A percentile compares a stretch with the other conserved stretches of the same genome.
Evolutionary conservation across 2,329 filamentous ascomycete genomes (phyloP).

Genomic region (Chrysoporthe cubensis): DNA sequence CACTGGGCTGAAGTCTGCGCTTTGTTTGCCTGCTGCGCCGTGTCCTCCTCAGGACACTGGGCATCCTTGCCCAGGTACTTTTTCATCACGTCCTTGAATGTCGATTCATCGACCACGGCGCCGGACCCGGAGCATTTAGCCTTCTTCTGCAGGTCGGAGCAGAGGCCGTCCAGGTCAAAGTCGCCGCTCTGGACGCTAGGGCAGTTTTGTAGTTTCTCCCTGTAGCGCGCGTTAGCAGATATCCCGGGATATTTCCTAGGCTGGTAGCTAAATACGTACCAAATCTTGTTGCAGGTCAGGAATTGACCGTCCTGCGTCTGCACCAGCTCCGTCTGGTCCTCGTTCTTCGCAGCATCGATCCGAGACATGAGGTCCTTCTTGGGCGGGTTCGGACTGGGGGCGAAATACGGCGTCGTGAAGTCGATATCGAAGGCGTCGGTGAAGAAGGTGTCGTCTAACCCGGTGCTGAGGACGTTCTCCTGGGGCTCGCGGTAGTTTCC

Average conservation of each 20-base stretch:
- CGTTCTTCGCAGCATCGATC: constrained; percentile 75
- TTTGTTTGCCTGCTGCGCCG: not conserved
- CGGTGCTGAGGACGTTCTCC: constrained; percentile 72
- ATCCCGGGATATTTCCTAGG: not conserved
- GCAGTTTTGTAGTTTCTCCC: constrained; percentile 88
- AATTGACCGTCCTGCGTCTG: constrained; percentile 60
- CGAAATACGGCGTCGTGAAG: constrained; percentile 81
- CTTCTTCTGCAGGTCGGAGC: constrained; percentile 91
- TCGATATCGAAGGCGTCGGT: constrained; percentile 82
- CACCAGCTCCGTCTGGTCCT: constrained; percentile 61
- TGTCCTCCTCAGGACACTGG: constrained; percentile 20
- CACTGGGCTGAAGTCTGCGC: not conserved
- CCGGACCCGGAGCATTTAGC: constrained; percentile 92
- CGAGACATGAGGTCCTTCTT: constrained; percentile 77
- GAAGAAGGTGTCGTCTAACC: constrained; percentile 72
- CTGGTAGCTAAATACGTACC: constrained; percentile 61
- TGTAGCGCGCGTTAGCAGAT: constrained; percentile 52
- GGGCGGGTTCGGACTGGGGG: constrained; percentile 49
- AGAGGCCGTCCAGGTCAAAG: constrained; percentile 91
- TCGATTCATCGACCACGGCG: constrained; percentile 84
- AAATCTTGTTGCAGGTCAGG: constrained; percentile 88
- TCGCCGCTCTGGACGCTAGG: constrained; percentile 87
- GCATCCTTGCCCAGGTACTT: constrained; percentile 58
- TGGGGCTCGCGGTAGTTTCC: constrained; percentile 91
- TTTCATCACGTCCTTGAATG: constrained; percentile 80